These are phyloP conservation scores for Pichia paraexigua DNA, from an alignment of 805 yeast genomes.

Conservation along the genomic window DNA sequence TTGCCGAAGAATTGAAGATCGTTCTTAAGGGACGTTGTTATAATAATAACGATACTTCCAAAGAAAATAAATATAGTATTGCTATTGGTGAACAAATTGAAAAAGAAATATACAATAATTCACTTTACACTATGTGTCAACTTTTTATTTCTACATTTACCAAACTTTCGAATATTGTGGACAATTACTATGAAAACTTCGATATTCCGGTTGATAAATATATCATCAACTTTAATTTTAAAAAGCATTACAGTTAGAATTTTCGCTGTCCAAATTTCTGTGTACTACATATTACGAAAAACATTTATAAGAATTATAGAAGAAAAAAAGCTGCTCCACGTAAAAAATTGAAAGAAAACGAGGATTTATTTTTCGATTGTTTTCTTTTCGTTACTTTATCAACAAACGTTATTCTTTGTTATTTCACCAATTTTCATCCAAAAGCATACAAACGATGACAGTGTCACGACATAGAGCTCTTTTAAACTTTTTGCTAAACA, in stretches of 20 bases:
- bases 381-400: not conserved
- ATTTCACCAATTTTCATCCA: not conserved
- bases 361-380: not conserved
- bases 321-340: not conserved
- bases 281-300: not conserved
- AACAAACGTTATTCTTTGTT: not conserved
- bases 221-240: slow-evolving; percentile 25
- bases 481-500: not conserved
- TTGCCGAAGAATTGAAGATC: slow-evolving; percentile 47
- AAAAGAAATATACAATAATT: slow-evolving; percentile 45
- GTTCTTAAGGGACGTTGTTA: slow-evolving; percentile 34
- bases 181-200: slow-evolving; percentile 39
- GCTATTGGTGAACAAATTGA: slow-evolving; percentile 34
- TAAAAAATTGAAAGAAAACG: not conserved
- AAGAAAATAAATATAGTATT: slow-evolving; percentile 24
- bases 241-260: slow-evolving; percentile 16
- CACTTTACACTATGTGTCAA: slow-evolving; percentile 67
- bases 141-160: slow-evolving; percentile 47
- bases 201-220: slow-evolving; percentile 25
- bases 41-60: slow-evolving; percentile 4
- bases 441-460: not conserved
- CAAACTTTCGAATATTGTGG: slow-evolving; percentile 47
- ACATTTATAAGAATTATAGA: not conserved
- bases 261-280: not conserved
- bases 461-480: not conserved